A percentile compares a stretch with the other conserved stretches of the same genome.
Evolutionary conservation across 495 filamentous ascomycete genomes (phyloP).

Genomic region (Aspergillus affinis): DNA sequence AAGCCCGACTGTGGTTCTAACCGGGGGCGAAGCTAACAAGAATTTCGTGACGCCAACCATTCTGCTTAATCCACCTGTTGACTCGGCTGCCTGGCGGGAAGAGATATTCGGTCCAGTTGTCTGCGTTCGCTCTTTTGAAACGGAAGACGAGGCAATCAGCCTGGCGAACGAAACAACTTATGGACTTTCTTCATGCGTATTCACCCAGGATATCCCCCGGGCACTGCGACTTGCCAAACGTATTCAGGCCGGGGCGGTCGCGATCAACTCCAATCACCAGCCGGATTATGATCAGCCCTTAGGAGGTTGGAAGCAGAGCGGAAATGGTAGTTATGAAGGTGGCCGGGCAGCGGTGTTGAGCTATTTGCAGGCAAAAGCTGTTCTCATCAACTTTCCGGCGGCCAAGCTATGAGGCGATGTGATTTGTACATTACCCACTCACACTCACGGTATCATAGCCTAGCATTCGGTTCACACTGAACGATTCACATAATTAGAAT

Average conservation of each 20-base stretch:
- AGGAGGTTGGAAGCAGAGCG: constrained; percentile 3
- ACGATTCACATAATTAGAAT: no score
- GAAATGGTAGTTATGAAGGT: constrained; percentile 6
- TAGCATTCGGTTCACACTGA: neutral
- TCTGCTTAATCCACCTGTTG: neutral
- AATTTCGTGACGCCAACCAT: constrained; percentile 6
- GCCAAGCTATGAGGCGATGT: constrained; percentile 1
- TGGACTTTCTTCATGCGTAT: constrained; percentile 4
- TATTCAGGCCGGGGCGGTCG: neutral
- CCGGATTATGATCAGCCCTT: constrained; percentile 4
- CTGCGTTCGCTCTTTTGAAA: constrained; percentile 1
- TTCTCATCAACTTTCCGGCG: neutral
- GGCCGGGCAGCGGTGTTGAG: constrained; percentile 2
- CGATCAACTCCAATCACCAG: constrained; percentile 6
- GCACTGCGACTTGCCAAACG: constrained; percentile 3
- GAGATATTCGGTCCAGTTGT: constrained; percentile 5
- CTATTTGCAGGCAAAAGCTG: constrained; percentile 5
- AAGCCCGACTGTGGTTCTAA: neutral
- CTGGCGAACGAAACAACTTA: neutral
- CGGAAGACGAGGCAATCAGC: constrained; percentile 2
- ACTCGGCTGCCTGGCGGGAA: constrained; percentile 1
- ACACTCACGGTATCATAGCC: neutral
- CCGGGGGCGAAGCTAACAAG: neutral
- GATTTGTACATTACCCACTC: neutral
- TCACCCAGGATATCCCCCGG: neutral